A percentile compares a stretch with the other conserved stretches of the same genome.
phyloP scores from a whole-genome alignment of 768 basidiomycete species.

The Boletus subparvulus region DNA sequence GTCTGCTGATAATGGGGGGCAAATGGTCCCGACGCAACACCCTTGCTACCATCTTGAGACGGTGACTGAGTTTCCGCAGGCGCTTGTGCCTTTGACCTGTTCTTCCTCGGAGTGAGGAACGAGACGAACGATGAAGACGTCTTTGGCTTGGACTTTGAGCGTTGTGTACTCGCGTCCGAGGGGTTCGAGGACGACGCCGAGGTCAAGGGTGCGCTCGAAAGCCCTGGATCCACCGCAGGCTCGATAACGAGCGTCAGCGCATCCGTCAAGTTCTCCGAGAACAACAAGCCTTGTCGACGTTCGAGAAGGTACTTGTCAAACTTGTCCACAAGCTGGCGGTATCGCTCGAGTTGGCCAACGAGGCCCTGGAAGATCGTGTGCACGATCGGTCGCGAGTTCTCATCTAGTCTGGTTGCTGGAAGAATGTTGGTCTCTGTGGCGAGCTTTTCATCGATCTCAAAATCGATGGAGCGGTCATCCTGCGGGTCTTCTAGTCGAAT shows the following conservation, averaged over 20 bases:
- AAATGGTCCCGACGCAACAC: conserved; percentile 71
- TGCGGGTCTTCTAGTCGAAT: conserved; percentile 45
- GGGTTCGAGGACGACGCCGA: conserved; percentile 27
- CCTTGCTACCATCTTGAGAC: conserved; percentile 41
- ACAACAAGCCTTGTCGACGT: conserved; percentile 84
- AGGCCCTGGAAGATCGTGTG: conserved; percentile 80
- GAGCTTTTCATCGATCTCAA: conserved; percentile 63
- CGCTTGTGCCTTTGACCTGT: conserved; percentile 38
- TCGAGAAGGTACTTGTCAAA: conserved; percentile 87
- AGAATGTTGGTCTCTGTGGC: conserved; percentile 55
- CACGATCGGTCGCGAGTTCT: conserved; percentile 71
- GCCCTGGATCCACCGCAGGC: conserved; percentile 46
- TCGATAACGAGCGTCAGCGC: conserved; percentile 77
- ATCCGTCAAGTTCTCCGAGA: conserved; percentile 89
- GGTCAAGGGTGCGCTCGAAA: conserved; percentile 15
- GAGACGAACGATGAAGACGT: conserved; percentile 69
- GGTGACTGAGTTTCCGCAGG: conserved; percentile 47
- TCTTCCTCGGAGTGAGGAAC: conserved; percentile 78
- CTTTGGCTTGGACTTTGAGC: conserved; percentile 51
- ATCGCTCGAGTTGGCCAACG: conserved; percentile 76
- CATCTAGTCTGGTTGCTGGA: conserved; percentile 69
- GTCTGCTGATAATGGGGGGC: conserved; percentile 83
- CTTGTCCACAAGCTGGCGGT: conserved; percentile 67
- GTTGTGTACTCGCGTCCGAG: conserved; percentile 35
- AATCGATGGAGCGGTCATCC: conserved; percentile 83